Evolutionary conservation across 1,284 basidiomycete genomes (phyloP), one percentile per base, ranked within the genome.

Genomic region (Trametes sp.): DNA sequence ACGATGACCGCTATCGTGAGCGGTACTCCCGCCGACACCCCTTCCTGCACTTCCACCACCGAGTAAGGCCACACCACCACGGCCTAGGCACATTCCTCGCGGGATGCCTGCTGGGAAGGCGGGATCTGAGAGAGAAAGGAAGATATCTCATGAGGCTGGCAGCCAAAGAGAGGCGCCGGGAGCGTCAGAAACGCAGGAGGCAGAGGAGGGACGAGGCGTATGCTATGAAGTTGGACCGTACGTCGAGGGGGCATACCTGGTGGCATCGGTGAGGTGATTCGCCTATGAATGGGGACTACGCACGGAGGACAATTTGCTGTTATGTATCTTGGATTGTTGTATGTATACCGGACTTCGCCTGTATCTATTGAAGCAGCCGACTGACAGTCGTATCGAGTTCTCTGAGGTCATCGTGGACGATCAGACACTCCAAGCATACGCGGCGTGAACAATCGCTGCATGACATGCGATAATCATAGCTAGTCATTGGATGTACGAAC

Each of bases 31-130:
- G 57, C 26, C 33, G 52, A 7, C 51, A 59, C 21, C 67, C 65
- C 11, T 70, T 61, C 41, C 63, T 74, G 5, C 71, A 72, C 61
- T 70, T 71, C 64, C 69, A 68, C 28, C 68, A 69, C 45, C 72
- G 72, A 19, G 66, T 70, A 33, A 68, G 61, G 48, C 54, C 72
- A n/a, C 66, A 70, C 16, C 67, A 72, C 42, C 70, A 71, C 29
- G 72, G 73, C 21, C 57, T 65, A 21, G 69, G 71, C 26, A 70
- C 72, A 2, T 59, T 59, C 38, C 44, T 74, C n/a, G 54, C 52
- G 2, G 72, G 71, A 14, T 9, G 57, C n/a, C 53, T 73, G 14
- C 63, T 65, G 5, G 62, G 66, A 11, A 66, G 63, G 8, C 59
- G 59, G 24, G 48, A 64, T 4, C 11, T 64, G 23, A 62, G 59